These are phyloP conservation scores for Powellomyces hirtus DNA, from an alignment of 192 early-diverging fungal species.

Conservation along the genomic window DNA sequence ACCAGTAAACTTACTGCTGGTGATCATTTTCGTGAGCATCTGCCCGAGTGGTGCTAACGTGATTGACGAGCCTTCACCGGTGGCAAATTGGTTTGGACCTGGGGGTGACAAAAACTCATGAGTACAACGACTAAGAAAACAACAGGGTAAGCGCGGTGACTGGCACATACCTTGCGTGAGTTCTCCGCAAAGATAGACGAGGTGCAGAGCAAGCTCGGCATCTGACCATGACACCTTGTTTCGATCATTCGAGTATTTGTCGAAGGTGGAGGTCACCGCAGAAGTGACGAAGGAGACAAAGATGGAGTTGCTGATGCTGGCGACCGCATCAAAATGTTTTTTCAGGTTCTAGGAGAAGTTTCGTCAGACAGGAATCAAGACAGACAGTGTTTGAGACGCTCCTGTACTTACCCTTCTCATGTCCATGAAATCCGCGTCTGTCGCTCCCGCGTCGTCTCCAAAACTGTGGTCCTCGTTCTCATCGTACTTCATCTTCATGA, in stretches of 20 bases:
- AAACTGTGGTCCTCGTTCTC: slow-evolving; percentile 75
- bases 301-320: slow-evolving; percentile 60
- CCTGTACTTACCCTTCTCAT: slow-evolving; percentile 61
- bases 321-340: slow-evolving; percentile 64
- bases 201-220: slow-evolving; percentile 70
- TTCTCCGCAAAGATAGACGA: slow-evolving; percentile 72
- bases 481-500: slow-evolving; percentile 88
- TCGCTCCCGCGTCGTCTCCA: slow-evolving; percentile 71
- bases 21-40: slow-evolving; percentile 63
- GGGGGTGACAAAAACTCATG: too few species aligned
- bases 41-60: slow-evolving; percentile 53
- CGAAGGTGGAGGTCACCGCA: slow-evolving; percentile 60
- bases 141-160: too few species aligned
- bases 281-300: slow-evolving; percentile 60
- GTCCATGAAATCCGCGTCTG: slow-evolving; percentile 72
- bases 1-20: slow-evolving; percentile 60
- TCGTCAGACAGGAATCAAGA: background rate
- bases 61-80: background rate
- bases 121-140: too few species aligned
- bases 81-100: slow-evolving; percentile 31
- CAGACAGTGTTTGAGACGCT: too few species aligned
- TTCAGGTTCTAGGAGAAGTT: slow-evolving; percentile 40
- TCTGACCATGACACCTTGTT: slow-evolving; percentile 59
- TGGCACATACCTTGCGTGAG: slow-evolving; percentile 59
- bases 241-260: slow-evolving; percentile 45